These are phyloP conservation scores for Hamamelis virginiana DNA, from an alignment of 164 flowering plant species.

Conservation along the genomic window DNA sequence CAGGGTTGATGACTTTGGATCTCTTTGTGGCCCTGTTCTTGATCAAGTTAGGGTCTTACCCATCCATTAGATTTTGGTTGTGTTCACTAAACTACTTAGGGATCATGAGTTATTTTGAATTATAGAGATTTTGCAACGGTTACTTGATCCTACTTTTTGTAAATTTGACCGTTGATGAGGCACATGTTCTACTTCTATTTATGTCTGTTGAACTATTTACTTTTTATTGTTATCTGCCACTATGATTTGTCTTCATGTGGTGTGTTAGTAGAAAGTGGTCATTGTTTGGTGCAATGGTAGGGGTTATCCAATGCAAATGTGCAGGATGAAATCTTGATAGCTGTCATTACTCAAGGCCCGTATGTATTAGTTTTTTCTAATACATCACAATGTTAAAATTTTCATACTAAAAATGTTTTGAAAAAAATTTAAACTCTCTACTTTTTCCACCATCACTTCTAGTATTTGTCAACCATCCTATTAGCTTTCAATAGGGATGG, in stretches of 20 bases:
- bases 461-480: too few species aligned
- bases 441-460: too few species aligned
- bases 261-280: not conserved
- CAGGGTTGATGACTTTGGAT: constrained; percentile 6
- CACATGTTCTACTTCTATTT: constrained; percentile 1
- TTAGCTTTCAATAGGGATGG: too few species aligned
- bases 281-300: too few species aligned
- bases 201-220: not conserved
- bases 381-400: too few species aligned
- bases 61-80: constrained; percentile 7
- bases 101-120: not conserved
- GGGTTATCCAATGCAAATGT: too few species aligned
- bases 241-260: not conserved
- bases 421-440: too few species aligned
- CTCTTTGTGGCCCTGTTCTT: constrained; percentile 25
- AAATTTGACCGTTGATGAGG: constrained; percentile 4
- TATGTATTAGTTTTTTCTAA: too few species aligned
- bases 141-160: not conserved
- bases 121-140: constrained; percentile 11
- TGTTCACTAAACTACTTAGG: not conserved
- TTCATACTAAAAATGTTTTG: too few species aligned
- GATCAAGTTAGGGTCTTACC: constrained; percentile 39
- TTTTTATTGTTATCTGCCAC: not conserved
- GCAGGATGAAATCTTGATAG: too few species aligned
- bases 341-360: too few species aligned